Evolutionary conservation across 495 filamentous ascomycete genomes (phyloP).

Genomic region (Aspergillus funiculosus): DNA sequence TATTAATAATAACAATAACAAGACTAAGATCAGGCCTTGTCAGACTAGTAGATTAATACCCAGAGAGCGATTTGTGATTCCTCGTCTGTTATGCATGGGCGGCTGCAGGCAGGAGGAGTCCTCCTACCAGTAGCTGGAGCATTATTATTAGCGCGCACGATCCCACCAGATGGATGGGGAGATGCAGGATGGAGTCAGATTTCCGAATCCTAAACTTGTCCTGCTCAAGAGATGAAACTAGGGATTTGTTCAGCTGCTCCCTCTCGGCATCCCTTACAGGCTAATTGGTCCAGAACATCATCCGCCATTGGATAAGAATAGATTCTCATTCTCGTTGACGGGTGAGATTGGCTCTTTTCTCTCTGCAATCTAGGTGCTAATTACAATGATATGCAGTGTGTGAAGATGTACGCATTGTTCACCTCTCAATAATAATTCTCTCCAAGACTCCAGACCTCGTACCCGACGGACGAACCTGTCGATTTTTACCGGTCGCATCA

Average conservation of each 20-base stretch:
- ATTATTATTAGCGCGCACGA: constrained; percentile 14
- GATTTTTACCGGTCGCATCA: too few species aligned
- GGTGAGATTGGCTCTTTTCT: constrained; percentile 2
- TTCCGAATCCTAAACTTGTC: background rate
- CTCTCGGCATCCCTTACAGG: constrained; percentile 10
- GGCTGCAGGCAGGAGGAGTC: constrained; percentile 4
- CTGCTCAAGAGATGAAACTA: constrained; percentile 12
- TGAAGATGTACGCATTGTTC: too few species aligned
- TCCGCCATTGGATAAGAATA: constrained; percentile 2
- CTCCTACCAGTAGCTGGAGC: background rate
- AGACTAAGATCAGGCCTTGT: background rate
- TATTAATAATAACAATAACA: background rate
- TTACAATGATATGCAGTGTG: background rate
- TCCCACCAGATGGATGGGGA: constrained; percentile 4
- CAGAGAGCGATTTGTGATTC: constrained; percentile 3
- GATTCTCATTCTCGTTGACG: constrained; percentile 4
- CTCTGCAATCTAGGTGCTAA: background rate
- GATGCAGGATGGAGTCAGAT: constrained; percentile 9
- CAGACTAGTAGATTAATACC: constrained; percentile 1
- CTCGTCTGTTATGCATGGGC: constrained; percentile 6
- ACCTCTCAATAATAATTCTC: too few species aligned
- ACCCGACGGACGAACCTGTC: too few species aligned
- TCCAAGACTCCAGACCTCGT: too few species aligned
- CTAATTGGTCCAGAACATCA: constrained; percentile 11
- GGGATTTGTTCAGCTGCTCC: constrained; percentile 10